Conservation (phyloP, 768 basidiomycete species). For the Russula earlei region DNA sequence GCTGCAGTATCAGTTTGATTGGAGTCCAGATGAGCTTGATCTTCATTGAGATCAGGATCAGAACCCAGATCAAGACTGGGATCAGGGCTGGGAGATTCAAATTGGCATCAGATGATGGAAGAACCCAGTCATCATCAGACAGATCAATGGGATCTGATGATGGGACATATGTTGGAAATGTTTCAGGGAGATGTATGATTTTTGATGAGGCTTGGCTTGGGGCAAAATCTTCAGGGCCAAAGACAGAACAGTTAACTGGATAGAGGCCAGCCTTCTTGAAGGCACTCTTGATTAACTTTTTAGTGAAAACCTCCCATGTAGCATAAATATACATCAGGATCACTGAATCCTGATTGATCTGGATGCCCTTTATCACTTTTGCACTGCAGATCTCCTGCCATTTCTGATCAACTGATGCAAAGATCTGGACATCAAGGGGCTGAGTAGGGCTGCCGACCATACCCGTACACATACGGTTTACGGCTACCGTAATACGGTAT, state of each 20-base stretch:
- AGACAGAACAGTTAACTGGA: not conserved
- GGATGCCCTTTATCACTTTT: not conserved
- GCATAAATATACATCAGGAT: not conserved
- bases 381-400: not conserved
- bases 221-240: not conserved
- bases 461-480: too few species aligned
- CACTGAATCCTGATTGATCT: not conserved
- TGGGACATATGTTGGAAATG: not conserved
- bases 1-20: too few species aligned
- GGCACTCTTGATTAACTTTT: not conserved
- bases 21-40: too few species aligned
- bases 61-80: too few species aligned
- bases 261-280: not conserved
- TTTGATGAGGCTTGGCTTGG: not conserved
- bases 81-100: too few species aligned
- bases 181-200: not conserved
- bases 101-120: too few species aligned
- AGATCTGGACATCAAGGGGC: not conserved
- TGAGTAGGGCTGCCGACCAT: too few species aligned
- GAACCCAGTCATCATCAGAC: not conserved
- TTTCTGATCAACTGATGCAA: not conserved
- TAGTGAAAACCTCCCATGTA: not conserved
- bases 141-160: not conserved
- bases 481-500: too few species aligned
- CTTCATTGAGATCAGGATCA: too few species aligned